Conservation (phyloP, 1,284 basidiomycete species). For the Cystobasidiaceae sp. region DNA sequence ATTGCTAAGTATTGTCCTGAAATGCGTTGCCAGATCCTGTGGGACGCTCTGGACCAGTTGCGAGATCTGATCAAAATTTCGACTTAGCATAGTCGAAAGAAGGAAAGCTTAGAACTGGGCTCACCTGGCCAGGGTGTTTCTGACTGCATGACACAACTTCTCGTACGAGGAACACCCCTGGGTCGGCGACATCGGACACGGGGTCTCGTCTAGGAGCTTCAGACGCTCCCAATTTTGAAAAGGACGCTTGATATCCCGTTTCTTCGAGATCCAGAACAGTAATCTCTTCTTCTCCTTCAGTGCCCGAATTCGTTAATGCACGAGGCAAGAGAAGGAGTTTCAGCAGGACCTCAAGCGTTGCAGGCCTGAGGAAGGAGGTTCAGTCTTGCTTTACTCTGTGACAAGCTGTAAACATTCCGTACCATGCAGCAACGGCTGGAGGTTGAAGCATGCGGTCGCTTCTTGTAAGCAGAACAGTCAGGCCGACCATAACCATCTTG, state of each 20-base stretch:
- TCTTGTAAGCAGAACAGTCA: conserved; percentile 71
- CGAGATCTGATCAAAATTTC: conserved; percentile 32
- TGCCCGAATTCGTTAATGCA: conserved; percentile 54
- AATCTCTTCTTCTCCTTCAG: conserved; percentile 56
- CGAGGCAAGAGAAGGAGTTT: conserved; percentile 70
- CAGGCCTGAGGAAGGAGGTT: conserved; percentile 53
- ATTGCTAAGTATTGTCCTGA: conserved; percentile 42
- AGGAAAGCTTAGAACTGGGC: conserved; percentile 13
- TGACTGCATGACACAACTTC: conserved; percentile 44
- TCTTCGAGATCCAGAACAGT: conserved; percentile 83
- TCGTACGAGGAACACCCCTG: conserved; percentile 47
- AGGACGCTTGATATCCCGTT: conserved; percentile 86
- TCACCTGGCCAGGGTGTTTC: conserved; percentile 47
- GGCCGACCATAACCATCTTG: conserved; percentile 76
- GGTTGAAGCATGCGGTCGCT: conserved; percentile 62
- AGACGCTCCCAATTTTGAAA: conserved; percentile 82
- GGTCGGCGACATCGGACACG: conserved; percentile 48
- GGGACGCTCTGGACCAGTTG: conserved; percentile 45
- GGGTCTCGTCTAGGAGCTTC: conserved; percentile 49
- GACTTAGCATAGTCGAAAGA: not conserved
- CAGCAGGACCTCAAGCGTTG: conserved; percentile 65
- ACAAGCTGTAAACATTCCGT: conserved; percentile 39
- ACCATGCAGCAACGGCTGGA: conserved; percentile 66
- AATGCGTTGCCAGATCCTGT: conserved; percentile 43
- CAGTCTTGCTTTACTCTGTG: conserved; percentile 6